These are phyloP conservation scores for Phytopythium vexans DNA, from an alignment of 352 stramenopile species.

Conservation along the genomic window DNA sequence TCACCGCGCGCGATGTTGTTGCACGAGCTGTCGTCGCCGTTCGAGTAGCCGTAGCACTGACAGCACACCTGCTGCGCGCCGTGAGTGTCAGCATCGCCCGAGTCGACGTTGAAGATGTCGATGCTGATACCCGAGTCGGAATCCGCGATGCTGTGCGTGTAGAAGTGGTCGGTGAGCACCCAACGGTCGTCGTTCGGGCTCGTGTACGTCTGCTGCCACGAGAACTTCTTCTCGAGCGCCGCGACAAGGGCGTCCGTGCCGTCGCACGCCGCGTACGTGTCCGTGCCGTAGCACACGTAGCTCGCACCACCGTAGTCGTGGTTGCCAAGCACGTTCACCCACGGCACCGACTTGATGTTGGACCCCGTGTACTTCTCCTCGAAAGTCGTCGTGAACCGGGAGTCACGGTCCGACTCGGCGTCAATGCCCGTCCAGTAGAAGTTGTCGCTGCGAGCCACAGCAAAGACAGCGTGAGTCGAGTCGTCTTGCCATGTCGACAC, in stretches of 20 bases:
- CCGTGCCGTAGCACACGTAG: conserved; percentile 56
- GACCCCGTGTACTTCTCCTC: conserved; percentile 56
- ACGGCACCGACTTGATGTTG: conserved; percentile 55
- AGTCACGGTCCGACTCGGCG: conserved; percentile 29
- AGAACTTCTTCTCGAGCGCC: conserved; percentile 55
- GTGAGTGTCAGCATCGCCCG: conserved; percentile 61
- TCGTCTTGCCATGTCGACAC: too few species aligned
- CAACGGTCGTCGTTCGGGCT: conserved; percentile 73
- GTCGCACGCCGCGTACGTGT: conserved; percentile 36
- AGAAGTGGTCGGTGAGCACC: conserved; percentile 70
- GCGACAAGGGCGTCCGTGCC: conserved; percentile 41
- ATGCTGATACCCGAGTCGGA: conserved; percentile 38
- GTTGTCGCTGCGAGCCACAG: conserved; percentile 43
- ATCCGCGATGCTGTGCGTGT: conserved; percentile 52
- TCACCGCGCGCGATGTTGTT: conserved; percentile 51
- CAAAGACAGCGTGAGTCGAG: background rate
- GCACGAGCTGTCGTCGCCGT: conserved; percentile 45
- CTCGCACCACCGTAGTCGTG: conserved; percentile 78
- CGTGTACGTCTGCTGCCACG: conserved; percentile 57
- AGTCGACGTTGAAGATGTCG: conserved; percentile 77
- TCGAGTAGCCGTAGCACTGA: conserved; percentile 77
- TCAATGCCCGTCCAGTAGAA: conserved; percentile 83
- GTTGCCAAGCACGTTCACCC: conserved; percentile 77
- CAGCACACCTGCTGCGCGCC: conserved; percentile 72
- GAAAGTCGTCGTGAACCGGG: conserved; percentile 69